Conservation (phyloP, 2,329 filamentous ascomycete species). For the Cytospora piceae region DNA sequence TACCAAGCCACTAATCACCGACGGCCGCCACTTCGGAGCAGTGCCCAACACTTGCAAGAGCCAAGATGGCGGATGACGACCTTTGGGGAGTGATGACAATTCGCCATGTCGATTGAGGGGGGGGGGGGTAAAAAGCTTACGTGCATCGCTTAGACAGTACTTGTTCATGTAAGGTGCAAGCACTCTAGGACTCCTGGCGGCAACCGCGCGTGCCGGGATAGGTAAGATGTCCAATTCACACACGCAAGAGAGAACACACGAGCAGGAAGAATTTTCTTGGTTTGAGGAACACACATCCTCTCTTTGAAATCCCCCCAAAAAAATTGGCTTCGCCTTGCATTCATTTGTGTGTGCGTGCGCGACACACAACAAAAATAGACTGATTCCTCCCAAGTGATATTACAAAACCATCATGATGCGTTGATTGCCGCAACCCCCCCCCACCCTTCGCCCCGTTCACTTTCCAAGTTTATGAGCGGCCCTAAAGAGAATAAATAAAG, state of each 20-base stretch:
- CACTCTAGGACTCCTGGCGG: no score
- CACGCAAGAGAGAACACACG: background rate
- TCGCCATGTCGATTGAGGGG: background rate
- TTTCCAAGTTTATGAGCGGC: background rate
- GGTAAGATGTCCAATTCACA: no score
- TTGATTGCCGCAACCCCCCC: background rate
- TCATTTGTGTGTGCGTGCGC: slow-evolving; percentile 14
- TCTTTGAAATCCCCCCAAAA: background rate
- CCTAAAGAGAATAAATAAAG: background rate
- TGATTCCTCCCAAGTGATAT: slow-evolving; percentile 2
- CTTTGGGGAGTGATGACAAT: background rate
- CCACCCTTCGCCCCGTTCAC: background rate
- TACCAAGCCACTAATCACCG: background rate
- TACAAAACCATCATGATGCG: background rate
- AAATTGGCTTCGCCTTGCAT: background rate
- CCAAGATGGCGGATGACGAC: background rate
- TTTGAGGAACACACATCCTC: background rate
- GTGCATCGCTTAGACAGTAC: background rate
- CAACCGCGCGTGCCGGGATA: no score
- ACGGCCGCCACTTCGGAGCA: background rate
- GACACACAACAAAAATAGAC: slow-evolving; percentile 3
- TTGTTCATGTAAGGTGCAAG: no score
- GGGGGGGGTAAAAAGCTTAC: background rate
- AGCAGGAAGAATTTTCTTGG: background rate
- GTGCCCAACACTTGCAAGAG: background rate